Evolutionary conservation across 441 rosid genomes (phyloP).

Genomic region (Corymbia citriodora): DNA sequence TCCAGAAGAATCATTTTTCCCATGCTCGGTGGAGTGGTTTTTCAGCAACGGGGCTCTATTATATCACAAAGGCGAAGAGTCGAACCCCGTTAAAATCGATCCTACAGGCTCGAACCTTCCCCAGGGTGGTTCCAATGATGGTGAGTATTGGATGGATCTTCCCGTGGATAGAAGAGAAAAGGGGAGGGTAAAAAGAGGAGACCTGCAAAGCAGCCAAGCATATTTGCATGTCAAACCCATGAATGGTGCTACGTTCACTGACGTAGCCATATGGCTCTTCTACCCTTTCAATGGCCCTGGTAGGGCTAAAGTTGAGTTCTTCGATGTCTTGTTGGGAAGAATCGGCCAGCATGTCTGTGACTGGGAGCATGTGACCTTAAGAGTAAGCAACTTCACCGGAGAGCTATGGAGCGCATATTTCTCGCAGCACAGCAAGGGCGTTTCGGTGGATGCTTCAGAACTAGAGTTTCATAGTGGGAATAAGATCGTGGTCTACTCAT

Average conservation of each 20-base stretch:
- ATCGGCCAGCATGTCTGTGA: constrained; percentile 5
- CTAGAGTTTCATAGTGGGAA: neutral
- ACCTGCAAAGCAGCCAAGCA: neutral
- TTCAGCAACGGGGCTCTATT: constrained; percentile 5
- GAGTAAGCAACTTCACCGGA: constrained; percentile 12
- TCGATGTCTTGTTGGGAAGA: neutral
- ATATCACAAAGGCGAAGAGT: neutral
- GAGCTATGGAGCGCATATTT: constrained; percentile 7
- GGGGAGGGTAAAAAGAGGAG: neutral
- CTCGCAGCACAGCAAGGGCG: constrained; percentile 3
- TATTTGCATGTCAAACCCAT: constrained; percentile 7
- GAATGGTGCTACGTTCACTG: constrained; percentile 2
- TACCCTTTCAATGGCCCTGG: constrained; percentile 10
- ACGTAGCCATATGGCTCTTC: constrained; percentile 9
- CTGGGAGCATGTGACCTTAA: constrained; percentile 13
- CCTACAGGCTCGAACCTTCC: constrained; percentile 5
- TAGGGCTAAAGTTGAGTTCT: neutral
- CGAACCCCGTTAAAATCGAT: neutral
- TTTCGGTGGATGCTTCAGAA: constrained; percentile 3
- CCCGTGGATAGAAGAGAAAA: neutral
- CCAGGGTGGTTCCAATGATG: neutral
- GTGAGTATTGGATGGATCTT: constrained; percentile 5
- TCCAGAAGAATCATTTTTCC: constrained; percentile 2
- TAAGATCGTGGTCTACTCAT: constrained; percentile 4
- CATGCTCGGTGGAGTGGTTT: constrained; percentile 4